phyloP scores from a whole-genome alignment of 148 eudicot genomes.

The Nepenthes gracilis region DNA sequence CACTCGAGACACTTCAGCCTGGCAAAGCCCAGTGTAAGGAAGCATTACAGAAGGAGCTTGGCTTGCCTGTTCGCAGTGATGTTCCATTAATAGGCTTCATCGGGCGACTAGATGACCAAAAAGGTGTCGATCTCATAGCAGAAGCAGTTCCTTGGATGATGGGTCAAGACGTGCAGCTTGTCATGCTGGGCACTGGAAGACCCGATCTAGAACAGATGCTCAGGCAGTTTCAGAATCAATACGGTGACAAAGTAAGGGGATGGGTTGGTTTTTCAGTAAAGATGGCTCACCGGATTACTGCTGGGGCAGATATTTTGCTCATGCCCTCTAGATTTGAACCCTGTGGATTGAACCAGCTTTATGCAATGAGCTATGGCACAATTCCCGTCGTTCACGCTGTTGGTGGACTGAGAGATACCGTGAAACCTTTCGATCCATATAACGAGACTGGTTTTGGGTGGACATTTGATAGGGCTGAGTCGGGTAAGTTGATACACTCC shows the following conservation, averaged over 20 bases:
- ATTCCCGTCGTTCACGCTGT: conserved; percentile 95
- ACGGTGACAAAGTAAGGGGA: conserved; percentile 50
- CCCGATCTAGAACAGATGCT: conserved; percentile 80
- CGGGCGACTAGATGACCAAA: conserved; percentile 79
- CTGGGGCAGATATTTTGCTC: conserved; percentile 80
- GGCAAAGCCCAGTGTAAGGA: conserved; percentile 85
- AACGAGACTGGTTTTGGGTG: conserved; percentile 72
- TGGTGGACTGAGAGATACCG: conserved; percentile 92
- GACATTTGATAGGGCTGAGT: conserved; percentile 75
- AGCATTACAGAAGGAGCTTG: conserved; percentile 81
- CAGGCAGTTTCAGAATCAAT: conserved; percentile 49
- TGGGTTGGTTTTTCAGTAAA: conserved; percentile 94
- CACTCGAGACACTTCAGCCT: conserved; percentile 43
- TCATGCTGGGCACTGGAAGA: conserved; percentile 86
- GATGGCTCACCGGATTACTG: conserved; percentile 86
- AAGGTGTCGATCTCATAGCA: conserved; percentile 86
- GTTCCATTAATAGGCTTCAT: conserved; percentile 85
- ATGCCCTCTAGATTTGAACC: conserved; percentile 99
- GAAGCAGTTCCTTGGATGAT: conserved; percentile 92
- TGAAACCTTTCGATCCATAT: conserved; percentile 72
- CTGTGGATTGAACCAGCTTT: conserved; percentile 91
- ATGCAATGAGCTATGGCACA: conserved; percentile 92
- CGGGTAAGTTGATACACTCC: conserved; percentile 46
- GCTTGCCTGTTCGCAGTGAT: conserved; percentile 56
- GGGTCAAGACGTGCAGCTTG: conserved; percentile 71